Evolutionary conservation across 768 basidiomycete genomes (phyloP).

Genomic region (Mycena vulgaris): DNA sequence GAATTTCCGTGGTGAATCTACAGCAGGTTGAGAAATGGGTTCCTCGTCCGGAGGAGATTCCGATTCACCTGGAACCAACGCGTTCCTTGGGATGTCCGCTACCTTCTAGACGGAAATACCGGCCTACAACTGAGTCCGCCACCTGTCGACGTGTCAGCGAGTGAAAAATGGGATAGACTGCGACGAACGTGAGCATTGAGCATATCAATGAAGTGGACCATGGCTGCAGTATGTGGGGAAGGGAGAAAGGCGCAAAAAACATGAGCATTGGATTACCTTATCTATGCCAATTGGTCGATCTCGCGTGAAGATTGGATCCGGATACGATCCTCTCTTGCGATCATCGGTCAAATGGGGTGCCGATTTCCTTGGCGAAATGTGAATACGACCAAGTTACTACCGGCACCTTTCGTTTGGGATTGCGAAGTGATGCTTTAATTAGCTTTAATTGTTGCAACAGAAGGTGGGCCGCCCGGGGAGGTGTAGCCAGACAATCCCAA

Average conservation of each 20-base stretch:
- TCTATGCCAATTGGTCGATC: background rate
- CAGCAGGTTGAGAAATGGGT: background rate
- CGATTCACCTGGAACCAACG: constrained; percentile 69
- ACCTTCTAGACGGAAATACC: constrained; percentile 83
- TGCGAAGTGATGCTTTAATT: too few species aligned
- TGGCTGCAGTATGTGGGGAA: constrained; percentile 29
- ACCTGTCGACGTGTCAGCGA: constrained; percentile 42
- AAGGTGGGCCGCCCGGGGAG: too few species aligned
- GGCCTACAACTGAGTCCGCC: constrained; percentile 57
- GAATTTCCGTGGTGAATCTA: constrained; percentile 75
- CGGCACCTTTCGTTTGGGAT: too few species aligned
- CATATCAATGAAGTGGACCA: constrained; percentile 58
- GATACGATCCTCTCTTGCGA: too few species aligned
- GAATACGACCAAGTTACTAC: too few species aligned
- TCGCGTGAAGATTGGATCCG: too few species aligned
- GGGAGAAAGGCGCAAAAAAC: background rate
- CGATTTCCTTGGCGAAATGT: too few species aligned
- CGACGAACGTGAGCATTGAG: constrained; percentile 57
- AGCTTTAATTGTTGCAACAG: too few species aligned
- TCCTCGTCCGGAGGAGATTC: constrained; percentile 51
- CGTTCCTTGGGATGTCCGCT: constrained; percentile 77
- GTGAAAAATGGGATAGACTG: constrained; percentile 41
- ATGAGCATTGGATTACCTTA: background rate
- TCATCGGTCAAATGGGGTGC: too few species aligned
- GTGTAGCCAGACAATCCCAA: too few species aligned